Conservation (phyloP, 2,329 filamentous ascomycete species). For the Alternaria longipes region DNA sequence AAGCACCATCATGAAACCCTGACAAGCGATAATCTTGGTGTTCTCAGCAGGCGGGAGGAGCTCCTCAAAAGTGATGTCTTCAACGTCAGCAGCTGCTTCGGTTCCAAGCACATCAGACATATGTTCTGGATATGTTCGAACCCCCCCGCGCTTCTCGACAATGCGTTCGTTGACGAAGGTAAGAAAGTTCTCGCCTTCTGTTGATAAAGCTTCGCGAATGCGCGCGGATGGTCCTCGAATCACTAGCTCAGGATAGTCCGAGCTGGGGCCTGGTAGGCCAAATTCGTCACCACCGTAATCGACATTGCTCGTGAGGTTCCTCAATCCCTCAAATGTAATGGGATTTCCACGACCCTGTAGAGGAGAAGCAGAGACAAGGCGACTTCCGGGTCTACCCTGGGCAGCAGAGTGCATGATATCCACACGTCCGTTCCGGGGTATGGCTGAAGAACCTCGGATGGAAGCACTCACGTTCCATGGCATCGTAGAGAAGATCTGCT, state of each 20-base stretch:
- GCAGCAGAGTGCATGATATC: conserved; percentile 51
- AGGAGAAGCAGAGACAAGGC: conserved; percentile 68
- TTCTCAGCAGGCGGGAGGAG: conserved; percentile 69
- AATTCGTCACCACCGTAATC: conserved; percentile 38
- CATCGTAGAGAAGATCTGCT: conserved; percentile 70
- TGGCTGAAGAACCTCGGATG: conserved; percentile 59
- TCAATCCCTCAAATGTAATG: conserved; percentile 38
- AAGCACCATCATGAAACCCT: conserved; percentile 54
- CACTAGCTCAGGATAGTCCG: conserved; percentile 23
- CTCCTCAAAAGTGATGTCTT: conserved; percentile 70
- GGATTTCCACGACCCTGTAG: conserved; percentile 62
- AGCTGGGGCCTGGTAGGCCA: conserved; percentile 27
- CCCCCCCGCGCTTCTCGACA: conserved; percentile 38
- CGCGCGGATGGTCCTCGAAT: conserved; percentile 46
- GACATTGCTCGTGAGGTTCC: conserved; percentile 42
- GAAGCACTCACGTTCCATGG: conserved; percentile 73
- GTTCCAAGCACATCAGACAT: conserved; percentile 34
- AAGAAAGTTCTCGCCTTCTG: conserved; percentile 70
- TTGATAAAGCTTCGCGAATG: conserved; percentile 63
- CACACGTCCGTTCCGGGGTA: conserved; percentile 54
- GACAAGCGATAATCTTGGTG: conserved; percentile 69
- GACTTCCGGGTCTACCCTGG: conserved; percentile 54
- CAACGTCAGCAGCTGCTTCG: conserved; percentile 41
- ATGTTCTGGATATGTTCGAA: conserved; percentile 17
- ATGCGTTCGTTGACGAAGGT: conserved; percentile 65